Conservation (phyloP, 163 green algal genomes). For the Prototheca wickerhamii region DNA sequence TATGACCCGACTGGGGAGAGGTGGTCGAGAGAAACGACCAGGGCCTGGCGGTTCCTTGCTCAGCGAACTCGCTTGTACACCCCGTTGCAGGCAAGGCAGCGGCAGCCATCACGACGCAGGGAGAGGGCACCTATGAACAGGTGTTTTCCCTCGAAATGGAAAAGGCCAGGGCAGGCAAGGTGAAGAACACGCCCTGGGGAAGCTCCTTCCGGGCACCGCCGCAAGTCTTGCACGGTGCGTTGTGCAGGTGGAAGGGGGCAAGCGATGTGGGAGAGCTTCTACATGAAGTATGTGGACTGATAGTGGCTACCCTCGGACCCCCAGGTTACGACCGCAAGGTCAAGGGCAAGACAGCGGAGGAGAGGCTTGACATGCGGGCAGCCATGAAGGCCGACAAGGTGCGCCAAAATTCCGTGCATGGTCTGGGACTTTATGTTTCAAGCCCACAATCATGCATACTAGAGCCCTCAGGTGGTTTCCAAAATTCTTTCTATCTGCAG, state of each 20-base stretch:
- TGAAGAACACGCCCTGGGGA: constrained; percentile 58
- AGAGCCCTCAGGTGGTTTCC: neutral
- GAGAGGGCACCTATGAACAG: constrained; percentile 56
- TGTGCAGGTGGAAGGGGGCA: neutral
- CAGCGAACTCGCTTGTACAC: no score
- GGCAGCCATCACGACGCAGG: constrained; percentile 32
- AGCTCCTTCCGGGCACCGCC: constrained; percentile 23
- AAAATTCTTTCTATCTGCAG: neutral
- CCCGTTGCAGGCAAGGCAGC: constrained; percentile 19
- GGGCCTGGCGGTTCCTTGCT: no score
- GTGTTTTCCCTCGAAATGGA: constrained; percentile 59
- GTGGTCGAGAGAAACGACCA: constrained; percentile 9
- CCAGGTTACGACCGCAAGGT: constrained; percentile 49
- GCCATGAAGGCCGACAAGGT: constrained; percentile 45
- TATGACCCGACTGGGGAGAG: constrained; percentile 9
- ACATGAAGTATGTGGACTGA: neutral
- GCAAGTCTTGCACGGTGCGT: constrained; percentile 41
- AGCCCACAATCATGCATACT: neutral
- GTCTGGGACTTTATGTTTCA: neutral
- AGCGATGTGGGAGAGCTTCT: neutral
- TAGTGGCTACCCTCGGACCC: neutral
- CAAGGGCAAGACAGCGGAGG: constrained; percentile 46
- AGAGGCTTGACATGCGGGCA: constrained; percentile 59
- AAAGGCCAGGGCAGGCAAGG: constrained; percentile 41
- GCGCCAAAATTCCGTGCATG: neutral